phyloP scores from a whole-genome alignment of 1,139 yeast genomes.

The Meyerozyma guilliermondii region DNA sequence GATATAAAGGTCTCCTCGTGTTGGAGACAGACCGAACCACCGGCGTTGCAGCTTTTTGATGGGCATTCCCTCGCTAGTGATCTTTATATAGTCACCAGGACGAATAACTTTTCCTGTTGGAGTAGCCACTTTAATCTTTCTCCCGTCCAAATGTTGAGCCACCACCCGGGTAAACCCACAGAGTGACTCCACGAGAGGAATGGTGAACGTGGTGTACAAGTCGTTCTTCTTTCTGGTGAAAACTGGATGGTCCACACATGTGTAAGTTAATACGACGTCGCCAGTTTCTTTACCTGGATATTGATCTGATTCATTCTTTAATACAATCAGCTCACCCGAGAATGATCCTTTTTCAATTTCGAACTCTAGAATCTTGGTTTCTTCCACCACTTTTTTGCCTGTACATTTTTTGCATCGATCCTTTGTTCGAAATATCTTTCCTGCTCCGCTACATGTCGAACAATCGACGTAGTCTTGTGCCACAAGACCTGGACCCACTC shows the following conservation, averaged over 20 bases:
- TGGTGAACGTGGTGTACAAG: constrained; percentile 51
- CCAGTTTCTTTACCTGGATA: constrained; percentile 74
- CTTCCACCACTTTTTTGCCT: constrained; percentile 60
- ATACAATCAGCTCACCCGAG: constrained; percentile 54
- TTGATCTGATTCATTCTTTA: constrained; percentile 75
- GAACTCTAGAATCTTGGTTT: constrained; percentile 73
- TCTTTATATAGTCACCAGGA: constrained; percentile 68
- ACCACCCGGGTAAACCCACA: constrained; percentile 72
- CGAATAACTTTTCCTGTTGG: constrained; percentile 74
- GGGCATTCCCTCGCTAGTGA: constrained; percentile 88
- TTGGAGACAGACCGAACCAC: constrained; percentile 28
- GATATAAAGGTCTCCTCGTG: constrained; percentile 71
- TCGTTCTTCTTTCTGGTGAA: constrained; percentile 64
- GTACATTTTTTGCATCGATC: constrained; percentile 76
- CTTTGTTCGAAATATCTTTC: constrained; percentile 55
- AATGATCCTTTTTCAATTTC: constrained; percentile 69
- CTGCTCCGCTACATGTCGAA: constrained; percentile 67
- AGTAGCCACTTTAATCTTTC: constrained; percentile 59
- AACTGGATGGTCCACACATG: constrained; percentile 38
- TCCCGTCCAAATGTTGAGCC: constrained; percentile 76
- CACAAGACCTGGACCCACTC: constrained; percentile 75
- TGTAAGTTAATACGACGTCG: constrained; percentile 62
- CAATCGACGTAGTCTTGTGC: constrained; percentile 64
- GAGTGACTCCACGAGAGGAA: constrained; percentile 75
- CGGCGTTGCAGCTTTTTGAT: constrained; percentile 27